phyloP scores from a whole-genome alignment of 495 filamentous ascomycete species.

The Xylaria castorea region DNA sequence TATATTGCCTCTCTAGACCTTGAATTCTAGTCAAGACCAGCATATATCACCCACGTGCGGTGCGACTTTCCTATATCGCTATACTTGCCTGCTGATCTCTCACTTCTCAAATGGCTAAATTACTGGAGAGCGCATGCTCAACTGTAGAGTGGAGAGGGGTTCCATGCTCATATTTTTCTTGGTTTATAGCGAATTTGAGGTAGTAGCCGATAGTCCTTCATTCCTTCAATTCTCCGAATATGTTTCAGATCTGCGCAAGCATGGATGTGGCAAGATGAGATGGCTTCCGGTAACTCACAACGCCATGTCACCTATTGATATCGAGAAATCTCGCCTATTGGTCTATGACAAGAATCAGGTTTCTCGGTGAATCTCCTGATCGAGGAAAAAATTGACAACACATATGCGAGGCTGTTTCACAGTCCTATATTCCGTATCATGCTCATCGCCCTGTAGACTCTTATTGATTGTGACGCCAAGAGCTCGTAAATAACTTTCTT shows the following conservation, averaged over 20 bases:
- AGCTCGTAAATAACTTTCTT: neutral
- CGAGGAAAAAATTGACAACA: neutral
- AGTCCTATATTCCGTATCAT: neutral
- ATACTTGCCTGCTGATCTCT: neutral
- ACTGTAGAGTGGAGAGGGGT: neutral
- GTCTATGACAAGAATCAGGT: neutral
- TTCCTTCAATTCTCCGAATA: conserved; percentile 21
- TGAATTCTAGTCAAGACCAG: neutral
- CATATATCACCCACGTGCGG: neutral
- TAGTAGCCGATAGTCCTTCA: conserved; percentile 13
- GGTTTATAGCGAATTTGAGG: neutral
- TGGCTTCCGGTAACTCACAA: neutral
- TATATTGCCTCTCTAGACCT: neutral
- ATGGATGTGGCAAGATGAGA: neutral
- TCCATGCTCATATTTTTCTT: neutral
- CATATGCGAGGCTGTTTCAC: neutral
- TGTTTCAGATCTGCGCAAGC: neutral
- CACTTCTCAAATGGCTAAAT: conserved; percentile 4
- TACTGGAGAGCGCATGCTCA: neutral
- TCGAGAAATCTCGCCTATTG: neutral
- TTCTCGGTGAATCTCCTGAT: neutral
- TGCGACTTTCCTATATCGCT: neutral
- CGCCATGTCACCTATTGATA: neutral
- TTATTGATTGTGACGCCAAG: neutral
- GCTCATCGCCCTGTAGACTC: neutral